Conservation (phyloP, 768 basidiomycete species). For the Leucosporidium scottii region DNA sequence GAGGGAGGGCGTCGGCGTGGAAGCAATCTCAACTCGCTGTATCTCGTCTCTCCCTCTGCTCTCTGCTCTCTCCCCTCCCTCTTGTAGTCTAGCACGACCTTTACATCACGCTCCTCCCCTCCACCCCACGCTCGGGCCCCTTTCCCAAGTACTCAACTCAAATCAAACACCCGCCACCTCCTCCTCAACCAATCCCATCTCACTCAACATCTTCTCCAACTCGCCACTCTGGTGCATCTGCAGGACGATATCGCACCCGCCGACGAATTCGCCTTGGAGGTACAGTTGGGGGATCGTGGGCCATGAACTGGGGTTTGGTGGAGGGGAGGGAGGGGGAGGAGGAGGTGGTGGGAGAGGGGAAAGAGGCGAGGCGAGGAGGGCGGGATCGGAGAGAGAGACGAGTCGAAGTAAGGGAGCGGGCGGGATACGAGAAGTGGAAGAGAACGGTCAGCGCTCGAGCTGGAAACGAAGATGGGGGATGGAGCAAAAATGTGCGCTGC, state of each 20-base stretch:
- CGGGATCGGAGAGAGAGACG: too few species aligned
- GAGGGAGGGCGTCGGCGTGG: too few species aligned
- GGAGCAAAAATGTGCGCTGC: too few species aligned
- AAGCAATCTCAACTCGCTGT: too few species aligned
- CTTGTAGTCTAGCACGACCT: too few species aligned
- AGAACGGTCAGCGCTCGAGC: too few species aligned
- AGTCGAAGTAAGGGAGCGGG: too few species aligned
- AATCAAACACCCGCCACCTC: neutral
- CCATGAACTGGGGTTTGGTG: slow-evolving; percentile 73
- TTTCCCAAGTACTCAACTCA: neutral
- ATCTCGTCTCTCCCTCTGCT: too few species aligned
- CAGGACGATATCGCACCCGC: slow-evolving; percentile 90
- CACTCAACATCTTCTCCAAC: slow-evolving; percentile 54
- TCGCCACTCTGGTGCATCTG: slow-evolving; percentile 96
- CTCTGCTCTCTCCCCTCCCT: too few species aligned
- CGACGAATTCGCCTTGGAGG: slow-evolving; percentile 88
- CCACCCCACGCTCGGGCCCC: neutral
- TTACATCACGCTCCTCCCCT: neutral
- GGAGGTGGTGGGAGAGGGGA: neutral
- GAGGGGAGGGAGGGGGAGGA: neutral
- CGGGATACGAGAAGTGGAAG: too few species aligned
- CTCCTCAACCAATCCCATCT: neutral
- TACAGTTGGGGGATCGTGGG: slow-evolving; percentile 96
- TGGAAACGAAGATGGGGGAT: too few species aligned
- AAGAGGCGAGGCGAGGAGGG: neutral